These are phyloP conservation scores for Kalmusia sp. DNA, from an alignment of 2,329 filamentous ascomycete species.

Conservation along the genomic window DNA sequence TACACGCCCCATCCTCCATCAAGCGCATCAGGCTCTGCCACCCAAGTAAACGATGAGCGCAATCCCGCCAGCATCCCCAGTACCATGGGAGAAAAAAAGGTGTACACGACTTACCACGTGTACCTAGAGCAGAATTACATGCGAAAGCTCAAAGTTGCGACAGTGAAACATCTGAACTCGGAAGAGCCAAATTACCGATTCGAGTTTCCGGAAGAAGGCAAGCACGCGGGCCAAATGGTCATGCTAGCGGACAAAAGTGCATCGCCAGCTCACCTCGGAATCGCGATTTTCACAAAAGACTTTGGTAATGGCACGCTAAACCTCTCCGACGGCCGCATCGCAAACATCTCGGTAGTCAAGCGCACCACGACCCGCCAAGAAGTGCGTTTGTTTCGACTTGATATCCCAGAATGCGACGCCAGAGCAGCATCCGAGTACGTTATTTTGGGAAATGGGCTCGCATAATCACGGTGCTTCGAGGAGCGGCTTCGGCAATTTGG, in stretches of 20 bases:
- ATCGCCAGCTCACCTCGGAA: not conserved
- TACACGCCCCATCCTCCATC: not conserved
- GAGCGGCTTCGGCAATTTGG: not conserved
- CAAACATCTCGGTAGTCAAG: not conserved
- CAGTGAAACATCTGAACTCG: not conserved
- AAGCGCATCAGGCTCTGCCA: not conserved
- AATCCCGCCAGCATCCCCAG: not conserved
- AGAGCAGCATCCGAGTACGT: not conserved
- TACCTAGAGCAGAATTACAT: constrained; percentile 3
- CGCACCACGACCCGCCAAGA: not conserved
- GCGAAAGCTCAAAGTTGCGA: not conserved
- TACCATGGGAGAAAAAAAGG: not conserved
- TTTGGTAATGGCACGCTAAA: not conserved
- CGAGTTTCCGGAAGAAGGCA: not conserved
- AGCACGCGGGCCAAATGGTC: not conserved
- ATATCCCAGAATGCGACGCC: not conserved
- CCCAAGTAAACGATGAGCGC: not conserved
- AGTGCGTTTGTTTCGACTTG: not conserved
- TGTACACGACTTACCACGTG: constrained; percentile 1
- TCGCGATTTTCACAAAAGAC: not conserved
- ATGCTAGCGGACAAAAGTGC: not conserved
- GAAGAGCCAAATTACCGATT: not conserved
- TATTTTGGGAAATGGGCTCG: constrained; percentile 2
- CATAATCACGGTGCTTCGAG: not conserved
- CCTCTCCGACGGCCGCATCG: not conserved